Percentiles rank a stretch among this genome's conserved stretches.
Conservation (phyloP, 257 asterid genomes). For the Solanum dulcamara region DNA sequence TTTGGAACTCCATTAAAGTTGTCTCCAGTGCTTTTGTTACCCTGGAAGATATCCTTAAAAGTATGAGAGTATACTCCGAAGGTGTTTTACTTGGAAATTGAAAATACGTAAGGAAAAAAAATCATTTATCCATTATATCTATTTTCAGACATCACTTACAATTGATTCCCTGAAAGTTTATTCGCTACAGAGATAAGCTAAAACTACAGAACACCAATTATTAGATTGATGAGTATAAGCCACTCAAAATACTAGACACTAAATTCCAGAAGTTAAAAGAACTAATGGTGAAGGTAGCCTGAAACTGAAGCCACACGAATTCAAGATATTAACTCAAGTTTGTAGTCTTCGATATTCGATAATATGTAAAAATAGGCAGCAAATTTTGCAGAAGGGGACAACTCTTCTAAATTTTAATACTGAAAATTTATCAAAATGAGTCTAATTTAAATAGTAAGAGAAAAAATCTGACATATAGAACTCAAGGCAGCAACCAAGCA, state of each 20-base stretch:
- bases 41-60: conserved; percentile 36
- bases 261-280: background rate
- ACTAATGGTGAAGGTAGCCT: background rate
- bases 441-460: background rate
- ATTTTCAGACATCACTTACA: background rate
- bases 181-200: background rate
- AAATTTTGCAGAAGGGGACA: background rate
- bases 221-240: background rate
- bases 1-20: conserved; percentile 87
- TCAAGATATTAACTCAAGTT: background rate
- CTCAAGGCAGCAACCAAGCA: background rate
- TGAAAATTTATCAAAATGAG: background rate
- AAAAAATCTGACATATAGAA: background rate
- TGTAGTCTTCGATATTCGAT: background rate
- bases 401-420: background rate
- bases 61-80: background rate
- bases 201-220: background rate
- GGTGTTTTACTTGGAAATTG: background rate
- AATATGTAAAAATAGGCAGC: background rate
- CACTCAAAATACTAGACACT: background rate
- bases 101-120: background rate
- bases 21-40: conserved; percentile 82
- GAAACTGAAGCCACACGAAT: background rate
- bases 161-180: background rate
- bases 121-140: background rate